Conservation (phyloP, 345 rosid species). For the Lagerstroemia speciosa region DNA sequence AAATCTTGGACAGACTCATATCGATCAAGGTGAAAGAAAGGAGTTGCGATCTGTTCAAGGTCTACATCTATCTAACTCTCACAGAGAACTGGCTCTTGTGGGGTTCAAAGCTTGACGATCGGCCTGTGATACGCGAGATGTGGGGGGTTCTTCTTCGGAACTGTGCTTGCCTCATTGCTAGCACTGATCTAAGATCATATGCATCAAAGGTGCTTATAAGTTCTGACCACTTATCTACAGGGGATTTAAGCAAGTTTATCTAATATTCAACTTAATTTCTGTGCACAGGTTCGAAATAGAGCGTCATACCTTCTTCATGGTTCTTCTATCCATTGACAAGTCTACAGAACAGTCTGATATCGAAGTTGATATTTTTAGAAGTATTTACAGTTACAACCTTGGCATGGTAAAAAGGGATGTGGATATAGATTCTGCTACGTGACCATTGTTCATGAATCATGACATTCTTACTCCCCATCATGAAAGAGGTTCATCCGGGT, state of each 20-base stretch:
- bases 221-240: background rate
- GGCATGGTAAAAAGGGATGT: background rate
- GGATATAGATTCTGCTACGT: background rate
- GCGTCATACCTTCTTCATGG: constrained; percentile 17
- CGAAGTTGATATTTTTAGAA: too few species aligned
- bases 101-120: constrained; percentile 28
- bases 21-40: constrained; percentile 54
- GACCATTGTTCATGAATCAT: too few species aligned
- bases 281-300: constrained; percentile 14
- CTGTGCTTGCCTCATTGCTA: constrained; percentile 64
- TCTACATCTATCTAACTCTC: constrained; percentile 54
- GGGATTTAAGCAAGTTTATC: background rate
- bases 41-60: constrained; percentile 49
- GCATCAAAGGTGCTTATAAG: constrained; percentile 55
- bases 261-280: background rate
- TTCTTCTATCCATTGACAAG: background rate
- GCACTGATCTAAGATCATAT: constrained; percentile 64
- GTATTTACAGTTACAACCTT: background rate
- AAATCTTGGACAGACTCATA: constrained; percentile 40
- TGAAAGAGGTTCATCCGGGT: background rate
- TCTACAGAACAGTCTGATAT: background rate
- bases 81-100: constrained; percentile 68
- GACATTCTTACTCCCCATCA: background rate
- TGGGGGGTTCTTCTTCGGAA: constrained; percentile 62
- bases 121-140: constrained; percentile 51